Percentiles rank a stretch among this genome's conserved stretches.
Conservation (phyloP, 2,329 filamentous ascomycete species). For the Colletotrichum spinosum region DNA sequence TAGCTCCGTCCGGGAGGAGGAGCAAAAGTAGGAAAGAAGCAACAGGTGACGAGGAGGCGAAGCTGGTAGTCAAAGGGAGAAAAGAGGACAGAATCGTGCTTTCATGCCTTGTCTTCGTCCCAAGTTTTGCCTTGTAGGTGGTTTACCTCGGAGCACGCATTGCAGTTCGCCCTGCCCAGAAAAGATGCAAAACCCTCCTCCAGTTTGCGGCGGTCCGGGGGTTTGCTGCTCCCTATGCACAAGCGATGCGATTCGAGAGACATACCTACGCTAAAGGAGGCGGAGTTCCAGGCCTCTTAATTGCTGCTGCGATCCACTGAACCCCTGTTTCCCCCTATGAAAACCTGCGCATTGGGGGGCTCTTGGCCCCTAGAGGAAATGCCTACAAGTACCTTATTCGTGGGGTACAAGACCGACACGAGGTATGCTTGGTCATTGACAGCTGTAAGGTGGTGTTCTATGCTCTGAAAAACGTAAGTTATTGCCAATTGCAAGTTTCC, state of each 20-base stretch:
- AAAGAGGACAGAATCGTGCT: background rate
- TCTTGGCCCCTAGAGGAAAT: slow-evolving; percentile 14
- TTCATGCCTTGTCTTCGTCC: slow-evolving; percentile 29
- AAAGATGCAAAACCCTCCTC: slow-evolving; percentile 17
- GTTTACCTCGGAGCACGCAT: background rate
- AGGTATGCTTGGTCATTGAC: slow-evolving; percentile 8
- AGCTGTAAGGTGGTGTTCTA: slow-evolving; percentile 15
- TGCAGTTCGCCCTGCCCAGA: background rate
- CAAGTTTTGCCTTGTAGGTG: slow-evolving; percentile 13
- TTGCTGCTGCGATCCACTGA: slow-evolving; percentile 11
- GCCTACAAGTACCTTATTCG: too few relatives aligned
- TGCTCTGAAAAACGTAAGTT: slow-evolving; percentile 16
- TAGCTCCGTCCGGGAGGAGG: slow-evolving; percentile 1
- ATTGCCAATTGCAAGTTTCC: too few relatives aligned
- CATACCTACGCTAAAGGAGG: too few relatives aligned
- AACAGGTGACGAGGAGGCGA: background rate
- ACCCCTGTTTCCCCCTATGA: slow-evolving; percentile 28
- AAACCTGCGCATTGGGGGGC: slow-evolving; percentile 30
- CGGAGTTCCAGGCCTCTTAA: too few relatives aligned
- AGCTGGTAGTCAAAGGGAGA: background rate
- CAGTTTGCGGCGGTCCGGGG: slow-evolving; percentile 1
- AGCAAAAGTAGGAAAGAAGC: background rate
- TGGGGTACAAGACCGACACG: too few relatives aligned
- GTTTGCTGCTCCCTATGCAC: background rate
- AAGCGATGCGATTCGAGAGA: background rate